Conservation (phyloP, 192 early-diverging fungal species). For the Coemansia sp. region DNA sequence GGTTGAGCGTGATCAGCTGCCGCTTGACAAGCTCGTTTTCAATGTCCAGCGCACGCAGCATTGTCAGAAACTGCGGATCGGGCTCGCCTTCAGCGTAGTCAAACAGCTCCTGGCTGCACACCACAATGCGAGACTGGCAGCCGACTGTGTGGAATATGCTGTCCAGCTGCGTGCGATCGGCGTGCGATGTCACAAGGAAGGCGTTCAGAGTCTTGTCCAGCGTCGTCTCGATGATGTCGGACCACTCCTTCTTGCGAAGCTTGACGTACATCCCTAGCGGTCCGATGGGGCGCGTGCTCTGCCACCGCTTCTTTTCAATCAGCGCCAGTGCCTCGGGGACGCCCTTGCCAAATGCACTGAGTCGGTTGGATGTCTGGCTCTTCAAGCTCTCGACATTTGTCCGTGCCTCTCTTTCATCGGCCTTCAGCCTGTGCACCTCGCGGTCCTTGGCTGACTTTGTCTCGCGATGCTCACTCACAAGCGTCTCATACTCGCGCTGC, state of each 20-base stretch:
- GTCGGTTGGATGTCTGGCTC: slow-evolving; percentile 62
- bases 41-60: slow-evolving; percentile 63
- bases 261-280: slow-evolving; percentile 70
- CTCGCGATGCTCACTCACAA: slow-evolving; percentile 20
- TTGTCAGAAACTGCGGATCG: slow-evolving; percentile 57
- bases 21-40: slow-evolving; percentile 72
- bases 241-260: slow-evolving; percentile 59
- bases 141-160: slow-evolving; percentile 54
- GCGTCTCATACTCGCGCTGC: slow-evolving; percentile 32
- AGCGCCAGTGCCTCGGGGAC: slow-evolving; percentile 62
- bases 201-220: slow-evolving; percentile 62
- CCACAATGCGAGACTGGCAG: slow-evolving; percentile 60
- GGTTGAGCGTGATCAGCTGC: slow-evolving; percentile 65
- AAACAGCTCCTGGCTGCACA: slow-evolving; percentile 65
- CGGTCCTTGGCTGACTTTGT: slow-evolving; percentile 9
- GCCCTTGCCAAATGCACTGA: slow-evolving; percentile 71
- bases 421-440: slow-evolving; percentile 1
- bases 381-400: slow-evolving; percentile 54
- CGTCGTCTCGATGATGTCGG: slow-evolving; percentile 62
- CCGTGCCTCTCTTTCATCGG: slow-evolving; percentile 21
- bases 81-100: slow-evolving; percentile 71
- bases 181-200: slow-evolving; percentile 69
- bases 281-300: slow-evolving; percentile 60
- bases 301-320: slow-evolving; percentile 55
- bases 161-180: slow-evolving; percentile 59